phyloP scores from a whole-genome alignment of 768 basidiomycete species.

The Suillus discolor region DNA sequence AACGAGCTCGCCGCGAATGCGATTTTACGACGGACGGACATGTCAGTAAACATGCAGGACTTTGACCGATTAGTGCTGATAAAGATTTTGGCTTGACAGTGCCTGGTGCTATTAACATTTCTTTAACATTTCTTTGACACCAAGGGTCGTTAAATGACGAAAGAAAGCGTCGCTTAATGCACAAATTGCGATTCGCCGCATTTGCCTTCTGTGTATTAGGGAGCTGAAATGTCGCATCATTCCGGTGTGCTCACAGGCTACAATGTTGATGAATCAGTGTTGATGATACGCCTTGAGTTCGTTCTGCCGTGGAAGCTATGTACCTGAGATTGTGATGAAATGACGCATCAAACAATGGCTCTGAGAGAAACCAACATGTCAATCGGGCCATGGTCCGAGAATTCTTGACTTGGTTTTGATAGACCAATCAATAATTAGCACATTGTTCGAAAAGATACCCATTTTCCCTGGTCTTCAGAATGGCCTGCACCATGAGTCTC shows the following conservation, averaged over 20 bases:
- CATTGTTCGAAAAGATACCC: constrained; percentile 79
- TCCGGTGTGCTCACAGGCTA: constrained; percentile 45
- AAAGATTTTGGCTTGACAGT: constrained; percentile 57
- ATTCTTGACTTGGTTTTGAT: constrained; percentile 31
- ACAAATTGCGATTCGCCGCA: constrained; percentile 55
- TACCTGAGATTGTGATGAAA: not conserved
- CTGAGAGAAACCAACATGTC: constrained; percentile 60
- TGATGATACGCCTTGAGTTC: constrained; percentile 62
- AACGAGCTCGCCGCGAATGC: constrained; percentile 23
- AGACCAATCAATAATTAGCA: constrained; percentile 41
- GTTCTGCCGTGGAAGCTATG: constrained; percentile 71
- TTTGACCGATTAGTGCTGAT: constrained; percentile 54
- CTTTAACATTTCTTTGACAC: constrained; percentile 69
- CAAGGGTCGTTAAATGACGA: constrained; percentile 70
- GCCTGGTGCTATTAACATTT: constrained; percentile 70
- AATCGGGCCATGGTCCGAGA: constrained; percentile 49
- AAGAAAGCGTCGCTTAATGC: constrained; percentile 54
- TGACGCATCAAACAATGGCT: constrained; percentile 61
- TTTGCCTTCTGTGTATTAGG: constrained; percentile 52
- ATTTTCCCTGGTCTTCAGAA: constrained; percentile 47
- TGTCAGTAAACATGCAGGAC: not conserved
- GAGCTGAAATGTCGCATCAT: not conserved
- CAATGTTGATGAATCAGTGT: constrained; percentile 58
- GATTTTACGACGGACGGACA: not conserved
- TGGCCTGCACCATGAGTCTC: constrained; percentile 45